Evolutionary conservation across 1,284 basidiomycete genomes (phyloP).

Genomic region (Moesziomyces sp.): DNA sequence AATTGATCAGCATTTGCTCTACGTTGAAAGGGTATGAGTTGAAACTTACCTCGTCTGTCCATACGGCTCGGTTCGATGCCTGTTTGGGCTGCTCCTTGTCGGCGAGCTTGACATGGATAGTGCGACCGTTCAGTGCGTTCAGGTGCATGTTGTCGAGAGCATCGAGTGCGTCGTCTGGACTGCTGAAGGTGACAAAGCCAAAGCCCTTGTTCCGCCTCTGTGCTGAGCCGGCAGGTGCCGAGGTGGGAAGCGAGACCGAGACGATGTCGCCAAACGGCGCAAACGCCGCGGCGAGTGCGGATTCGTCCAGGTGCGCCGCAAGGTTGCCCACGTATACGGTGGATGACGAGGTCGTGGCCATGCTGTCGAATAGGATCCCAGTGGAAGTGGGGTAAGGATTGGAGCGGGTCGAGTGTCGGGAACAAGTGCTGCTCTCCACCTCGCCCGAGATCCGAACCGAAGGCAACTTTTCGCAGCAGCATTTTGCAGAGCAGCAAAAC

Average conservation of each 20-base stretch:
- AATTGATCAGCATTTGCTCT: neutral
- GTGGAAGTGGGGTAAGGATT: neutral
- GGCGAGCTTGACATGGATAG: slow-evolving; percentile 41
- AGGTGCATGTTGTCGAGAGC: slow-evolving; percentile 56
- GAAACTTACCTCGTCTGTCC: slow-evolving; percentile 40
- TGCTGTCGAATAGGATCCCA: neutral
- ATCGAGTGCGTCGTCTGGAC: slow-evolving; percentile 30
- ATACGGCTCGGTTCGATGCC: slow-evolving; percentile 15
- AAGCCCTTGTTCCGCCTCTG: slow-evolving; percentile 35
- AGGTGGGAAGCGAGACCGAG: slow-evolving; percentile 37
- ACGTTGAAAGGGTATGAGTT: no score
- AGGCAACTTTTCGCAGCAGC: no score
- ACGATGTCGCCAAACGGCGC: slow-evolving; percentile 46
- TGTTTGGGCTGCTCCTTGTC: slow-evolving; percentile 1
- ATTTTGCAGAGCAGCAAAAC: no score
- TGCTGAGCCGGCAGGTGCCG: slow-evolving; percentile 1
- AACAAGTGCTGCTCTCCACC: no score
- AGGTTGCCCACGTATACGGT: slow-evolving; percentile 41
- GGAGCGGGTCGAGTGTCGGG: no score
- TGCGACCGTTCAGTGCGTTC: slow-evolving; percentile 27
- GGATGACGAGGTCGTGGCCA: slow-evolving; percentile 3
- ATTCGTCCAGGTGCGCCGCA: slow-evolving; percentile 22
- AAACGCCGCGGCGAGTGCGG: slow-evolving; percentile 24
- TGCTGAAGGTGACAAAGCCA: slow-evolving; percentile 44
- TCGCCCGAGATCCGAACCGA: no score